A percentile compares a stretch with the other conserved stretches of the same genome.
phyloP scores from a whole-genome alignment of 1,284 basidiomycete species.

The Cystobasidiaceae sp. region DNA sequence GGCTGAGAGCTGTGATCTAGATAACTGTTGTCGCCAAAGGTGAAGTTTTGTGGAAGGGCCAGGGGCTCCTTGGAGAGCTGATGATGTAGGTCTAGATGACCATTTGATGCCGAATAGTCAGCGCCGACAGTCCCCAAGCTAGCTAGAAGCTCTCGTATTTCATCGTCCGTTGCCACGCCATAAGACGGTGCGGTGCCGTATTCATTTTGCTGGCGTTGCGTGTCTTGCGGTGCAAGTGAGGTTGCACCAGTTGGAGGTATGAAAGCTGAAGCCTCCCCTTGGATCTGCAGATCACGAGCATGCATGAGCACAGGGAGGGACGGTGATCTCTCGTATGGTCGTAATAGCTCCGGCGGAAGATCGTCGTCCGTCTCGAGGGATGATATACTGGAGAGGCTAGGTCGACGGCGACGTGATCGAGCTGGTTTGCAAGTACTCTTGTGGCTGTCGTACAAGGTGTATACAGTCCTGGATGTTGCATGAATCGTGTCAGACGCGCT shows the following conservation, averaged over 20 bases:
- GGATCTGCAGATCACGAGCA: background rate
- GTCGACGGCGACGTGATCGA: slow-evolving; percentile 2
- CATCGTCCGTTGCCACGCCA: too few relatives aligned
- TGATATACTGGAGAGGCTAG: slow-evolving; percentile 18
- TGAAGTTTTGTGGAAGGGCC: too few relatives aligned
- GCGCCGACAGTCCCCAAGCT: too few relatives aligned
- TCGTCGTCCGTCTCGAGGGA: slow-evolving; percentile 4
- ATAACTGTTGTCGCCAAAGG: too few relatives aligned
- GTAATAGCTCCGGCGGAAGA: background rate
- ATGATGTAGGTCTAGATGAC: too few relatives aligned
- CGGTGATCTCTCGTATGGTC: slow-evolving; percentile 1
- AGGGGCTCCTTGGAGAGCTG: too few relatives aligned
- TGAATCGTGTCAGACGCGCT: background rate
- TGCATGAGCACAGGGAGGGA: slow-evolving; percentile 3
- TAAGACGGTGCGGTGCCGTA: too few relatives aligned
- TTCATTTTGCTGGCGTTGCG: too few relatives aligned
- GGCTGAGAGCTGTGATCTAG: too few relatives aligned
- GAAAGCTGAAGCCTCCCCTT: background rate
- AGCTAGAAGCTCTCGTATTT: too few relatives aligned
- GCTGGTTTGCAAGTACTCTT: slow-evolving; percentile 3
- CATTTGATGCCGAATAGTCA: too few relatives aligned
- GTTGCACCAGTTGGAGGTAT: background rate
- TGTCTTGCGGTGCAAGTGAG: background rate
- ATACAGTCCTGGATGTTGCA: slow-evolving; percentile 2
- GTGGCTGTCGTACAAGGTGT: slow-evolving; percentile 21